phyloP scores from a whole-genome alignment of 78 protist genomes.

The Dictyostelium discoideum region DNA sequence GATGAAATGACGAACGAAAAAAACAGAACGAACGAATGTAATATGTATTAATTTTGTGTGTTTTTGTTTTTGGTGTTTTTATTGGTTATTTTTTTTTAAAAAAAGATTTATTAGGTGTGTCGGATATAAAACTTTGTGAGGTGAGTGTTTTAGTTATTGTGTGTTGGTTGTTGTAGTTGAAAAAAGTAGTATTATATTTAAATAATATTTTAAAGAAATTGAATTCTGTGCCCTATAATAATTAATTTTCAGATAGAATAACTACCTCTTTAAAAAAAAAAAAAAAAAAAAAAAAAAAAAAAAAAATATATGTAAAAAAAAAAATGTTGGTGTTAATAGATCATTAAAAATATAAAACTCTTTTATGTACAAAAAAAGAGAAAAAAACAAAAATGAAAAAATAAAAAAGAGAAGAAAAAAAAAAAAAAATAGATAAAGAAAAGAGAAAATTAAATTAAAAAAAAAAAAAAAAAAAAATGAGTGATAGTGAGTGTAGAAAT shows the following conservation, averaged over 20 bases:
- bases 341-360: not conserved
- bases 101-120: not conserved
- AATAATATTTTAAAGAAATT: conserved; percentile 22
- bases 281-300: not conserved
- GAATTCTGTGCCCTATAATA: conserved; percentile 30
- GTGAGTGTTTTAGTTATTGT: not conserved
- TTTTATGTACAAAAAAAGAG: not conserved
- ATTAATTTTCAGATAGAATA: conserved; percentile 12
- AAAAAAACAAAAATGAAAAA: not conserved
- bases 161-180: not conserved
- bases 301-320: not conserved
- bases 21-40: not conserved
- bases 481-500: too few relatives aligned
- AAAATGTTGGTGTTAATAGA: not conserved
- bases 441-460: too few relatives aligned
- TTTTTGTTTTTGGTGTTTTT: too few relatives aligned
- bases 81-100: not conserved
- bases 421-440: not conserved
- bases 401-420: not conserved
- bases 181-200: not conserved
- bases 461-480: too few relatives aligned
- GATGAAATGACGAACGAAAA: not conserved
- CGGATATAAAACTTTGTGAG: not conserved
- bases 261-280: not conserved
- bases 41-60: not conserved